These are phyloP conservation scores for Komagataella phaffii DNA, from an alignment of 805 yeast species.

Conservation along the genomic window DNA sequence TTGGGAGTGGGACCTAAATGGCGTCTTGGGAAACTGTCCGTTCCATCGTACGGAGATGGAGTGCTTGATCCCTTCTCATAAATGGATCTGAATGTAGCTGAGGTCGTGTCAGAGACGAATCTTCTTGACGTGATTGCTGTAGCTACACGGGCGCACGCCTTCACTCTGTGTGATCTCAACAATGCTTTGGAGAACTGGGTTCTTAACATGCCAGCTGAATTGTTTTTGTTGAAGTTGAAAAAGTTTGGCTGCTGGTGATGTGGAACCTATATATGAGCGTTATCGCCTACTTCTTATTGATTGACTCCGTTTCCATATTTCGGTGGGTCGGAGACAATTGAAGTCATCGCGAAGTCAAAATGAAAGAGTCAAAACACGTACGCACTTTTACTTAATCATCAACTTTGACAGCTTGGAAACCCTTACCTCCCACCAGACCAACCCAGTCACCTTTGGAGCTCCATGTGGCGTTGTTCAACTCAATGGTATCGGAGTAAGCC, in stretches of 20 bases:
- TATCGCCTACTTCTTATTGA: not conserved
- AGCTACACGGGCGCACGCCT: not conserved
- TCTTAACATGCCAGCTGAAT: not conserved
- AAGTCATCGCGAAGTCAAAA: not conserved
- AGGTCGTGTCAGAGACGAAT: not conserved
- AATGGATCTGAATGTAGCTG: not conserved
- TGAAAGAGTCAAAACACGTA: slow-evolving; percentile 67
- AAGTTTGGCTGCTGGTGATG: not conserved
- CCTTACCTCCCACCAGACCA: slow-evolving; percentile 59
- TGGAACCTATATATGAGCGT: not conserved
- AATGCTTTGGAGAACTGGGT: not conserved
- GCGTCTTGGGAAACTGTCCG: slow-evolving; percentile 82
- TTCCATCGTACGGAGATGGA: slow-evolving; percentile 10
- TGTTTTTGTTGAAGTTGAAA: not conserved
- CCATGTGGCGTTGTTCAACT: slow-evolving; percentile 74
- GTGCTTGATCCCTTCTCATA: not conserved
- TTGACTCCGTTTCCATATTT: not conserved
- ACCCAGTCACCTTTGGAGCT: slow-evolving; percentile 64
- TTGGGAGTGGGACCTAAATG: slow-evolving; percentile 74
- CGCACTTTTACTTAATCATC: slow-evolving; percentile 8
- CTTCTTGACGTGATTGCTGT: not conserved
- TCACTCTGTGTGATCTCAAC: not conserved
- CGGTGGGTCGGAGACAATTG: not conserved
- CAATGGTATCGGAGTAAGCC: slow-evolving; percentile 50
- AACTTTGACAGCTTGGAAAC: slow-evolving; percentile 46